Evolutionary conservation across 805 yeast genomes (phyloP).

Genomic region (Schwanniomyces pseudopolymorphus): DNA sequence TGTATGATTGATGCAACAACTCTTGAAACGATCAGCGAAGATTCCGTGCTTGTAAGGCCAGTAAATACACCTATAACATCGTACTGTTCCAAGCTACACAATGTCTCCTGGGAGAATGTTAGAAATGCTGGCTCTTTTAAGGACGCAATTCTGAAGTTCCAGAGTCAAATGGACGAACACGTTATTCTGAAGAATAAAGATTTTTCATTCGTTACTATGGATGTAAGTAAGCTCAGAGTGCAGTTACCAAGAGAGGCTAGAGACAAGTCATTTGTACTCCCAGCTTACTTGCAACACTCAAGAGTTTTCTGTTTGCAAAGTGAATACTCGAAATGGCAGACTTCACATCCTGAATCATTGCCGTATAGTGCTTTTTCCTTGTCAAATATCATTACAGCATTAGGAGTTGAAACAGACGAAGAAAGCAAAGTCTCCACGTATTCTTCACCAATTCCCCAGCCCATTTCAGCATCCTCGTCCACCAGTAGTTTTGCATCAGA

Average conservation of each 20-base stretch:
- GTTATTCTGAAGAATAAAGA: slow-evolving; percentile 44
- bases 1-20: slow-evolving; percentile 54
- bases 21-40: slow-evolving; percentile 42
- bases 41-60: slow-evolving; percentile 56
- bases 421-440: slow-evolving; percentile 9
- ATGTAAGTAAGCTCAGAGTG: slow-evolving; percentile 72
- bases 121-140: slow-evolving; percentile 57
- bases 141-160: slow-evolving; percentile 60
- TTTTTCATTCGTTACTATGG: slow-evolving; percentile 65
- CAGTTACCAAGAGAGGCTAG: slow-evolving; percentile 79
- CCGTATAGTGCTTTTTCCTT: slow-evolving; percentile 33
- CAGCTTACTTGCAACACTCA: slow-evolving; percentile 73
- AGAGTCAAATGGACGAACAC: slow-evolving; percentile 46
- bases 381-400: slow-evolving; percentile 46
- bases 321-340: slow-evolving; percentile 74
- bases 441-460: slow-evolving; percentile 6
- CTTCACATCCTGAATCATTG: slow-evolving; percentile 51
- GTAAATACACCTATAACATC: slow-evolving; percentile 66
- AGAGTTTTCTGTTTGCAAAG: slow-evolving; percentile 70
- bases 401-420: slow-evolving; percentile 38
- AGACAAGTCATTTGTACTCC: slow-evolving; percentile 69
- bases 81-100: slow-evolving; percentile 49
- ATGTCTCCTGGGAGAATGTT: slow-evolving; percentile 62
- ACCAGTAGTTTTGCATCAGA: slow-evolving; percentile 6
- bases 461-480: slow-evolving; percentile 5